Evolutionary conservation across 169 alveolate species (phyloP), one percentile per base, ranked within the genome.

Genomic region (Eimeria falciformis): DNA sequence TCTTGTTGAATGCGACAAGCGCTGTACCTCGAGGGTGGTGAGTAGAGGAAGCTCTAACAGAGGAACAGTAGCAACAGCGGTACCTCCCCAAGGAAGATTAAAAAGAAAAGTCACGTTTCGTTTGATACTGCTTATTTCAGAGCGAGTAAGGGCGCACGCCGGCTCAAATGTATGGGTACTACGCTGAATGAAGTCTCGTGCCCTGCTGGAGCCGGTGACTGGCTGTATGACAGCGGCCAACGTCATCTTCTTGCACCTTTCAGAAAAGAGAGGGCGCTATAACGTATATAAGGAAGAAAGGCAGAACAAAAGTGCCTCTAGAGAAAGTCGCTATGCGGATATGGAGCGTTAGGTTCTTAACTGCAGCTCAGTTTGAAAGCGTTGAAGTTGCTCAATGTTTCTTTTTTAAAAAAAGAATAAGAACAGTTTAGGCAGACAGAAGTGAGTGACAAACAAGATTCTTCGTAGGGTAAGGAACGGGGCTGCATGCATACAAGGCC

Each of bases 31-130:
- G 21, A n/a, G 43, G 40, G 73, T 75, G 2, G 78, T 56, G 46
- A 81, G 77, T n/a, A 81, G 90, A 25, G 90, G 90, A 5, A 81
- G 77, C 25, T 81, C 90, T 40, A 55, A 25, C 47, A 81, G 90
- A 43, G 62, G 78, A 14, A 81, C 9, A 40, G 90, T 33, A 23
- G 50, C 55, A 21, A 56, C 90, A 29, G 77, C 27, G n/a, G 90
- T 81, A 4, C 90, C 75, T 9, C 90, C 90, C 58, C 78, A 55
- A 0, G 90, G 90, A n/a, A 81, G 56, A 0, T 56, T 55, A 33
- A 81, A 23, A 40, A 81, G 90, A 3, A 81, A 81, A 6, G 90
- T 81, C 58, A 56, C 90, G 9, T 12, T 81, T n/a, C 75, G 17
- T 18, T 29, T 18, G 29, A 37, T 25, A 45, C 3, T n/a, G 56